These are phyloP conservation scores for Saxispiralis lemnorum DNA, from an alignment of 495 filamentous ascomycete species.

Conservation along the genomic window DNA sequence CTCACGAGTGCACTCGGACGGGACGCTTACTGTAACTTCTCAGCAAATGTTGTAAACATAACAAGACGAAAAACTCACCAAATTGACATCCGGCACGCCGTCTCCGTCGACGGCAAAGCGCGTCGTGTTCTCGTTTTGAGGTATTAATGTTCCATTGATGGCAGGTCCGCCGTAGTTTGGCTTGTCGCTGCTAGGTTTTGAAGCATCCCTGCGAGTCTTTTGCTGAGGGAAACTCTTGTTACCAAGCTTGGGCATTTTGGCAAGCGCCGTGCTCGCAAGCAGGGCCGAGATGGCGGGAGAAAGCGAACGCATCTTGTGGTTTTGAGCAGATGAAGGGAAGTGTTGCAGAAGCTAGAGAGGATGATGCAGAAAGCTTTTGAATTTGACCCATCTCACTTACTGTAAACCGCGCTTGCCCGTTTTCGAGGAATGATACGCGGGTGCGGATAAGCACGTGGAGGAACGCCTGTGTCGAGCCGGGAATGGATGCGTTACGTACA, in stretches of 20 bases:
- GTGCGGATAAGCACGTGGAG: too few species aligned
- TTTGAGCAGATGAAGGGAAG: not conserved
- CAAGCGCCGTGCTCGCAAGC: constrained; percentile 15
- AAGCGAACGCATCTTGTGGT: constrained; percentile 10
- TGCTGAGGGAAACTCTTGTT: constrained; percentile 11
- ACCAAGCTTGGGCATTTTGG: constrained; percentile 16
- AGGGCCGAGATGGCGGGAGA: constrained; percentile 14
- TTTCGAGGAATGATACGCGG: too few species aligned
- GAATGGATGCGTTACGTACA: too few species aligned
- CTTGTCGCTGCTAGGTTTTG: not conserved
- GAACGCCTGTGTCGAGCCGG: too few species aligned
- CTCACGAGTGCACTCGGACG: too few species aligned
- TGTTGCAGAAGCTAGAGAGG: not conserved
- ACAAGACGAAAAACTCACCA: not conserved
- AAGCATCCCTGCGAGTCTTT: constrained; percentile 1
- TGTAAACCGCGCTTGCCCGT: too few species aligned
- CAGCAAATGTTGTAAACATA: too few species aligned
- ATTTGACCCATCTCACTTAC: too few species aligned
- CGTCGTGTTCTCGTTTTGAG: constrained; percentile 22
- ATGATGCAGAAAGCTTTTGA: too few species aligned
- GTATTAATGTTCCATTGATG: constrained; percentile 15
- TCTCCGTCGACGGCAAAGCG: constrained; percentile 26
- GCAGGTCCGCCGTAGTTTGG: constrained; percentile 11
- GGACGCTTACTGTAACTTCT: too few species aligned
- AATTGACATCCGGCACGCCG: constrained; percentile 24